A percentile compares a stretch with the other conserved stretches of the same genome.
Evolutionary conservation across 2,329 filamentous ascomycete species (phyloP).

Genomic region (Escovopsis sp.): DNA sequence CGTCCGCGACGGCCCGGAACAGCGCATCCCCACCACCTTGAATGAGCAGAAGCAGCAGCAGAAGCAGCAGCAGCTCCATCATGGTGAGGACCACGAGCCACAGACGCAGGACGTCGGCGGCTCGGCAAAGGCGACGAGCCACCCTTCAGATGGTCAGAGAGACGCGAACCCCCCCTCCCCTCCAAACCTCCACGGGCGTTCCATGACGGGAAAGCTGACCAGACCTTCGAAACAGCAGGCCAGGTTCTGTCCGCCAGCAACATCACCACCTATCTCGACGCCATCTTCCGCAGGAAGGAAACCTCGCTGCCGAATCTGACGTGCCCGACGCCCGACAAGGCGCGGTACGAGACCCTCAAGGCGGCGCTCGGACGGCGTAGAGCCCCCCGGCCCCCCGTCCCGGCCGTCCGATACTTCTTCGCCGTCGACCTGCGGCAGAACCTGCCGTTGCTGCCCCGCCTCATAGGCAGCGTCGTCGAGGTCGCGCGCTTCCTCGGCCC

Average conservation of each 20-base stretch:
- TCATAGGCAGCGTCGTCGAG: constrained; percentile 33
- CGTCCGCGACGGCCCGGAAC: not conserved
- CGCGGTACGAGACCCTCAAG: constrained; percentile 7
- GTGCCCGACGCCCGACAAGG: constrained; percentile 11
- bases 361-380: no score
- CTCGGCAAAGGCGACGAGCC: no score
- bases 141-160: no score
- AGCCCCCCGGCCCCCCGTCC: no score
- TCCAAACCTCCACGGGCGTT: no score
- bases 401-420: no score
- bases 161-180: no score
- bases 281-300: constrained; percentile 12
- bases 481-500: constrained; percentile 34
- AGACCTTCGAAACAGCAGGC: not conserved
- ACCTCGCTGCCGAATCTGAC: constrained; percentile 8
- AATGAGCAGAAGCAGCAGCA: not conserved
- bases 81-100: not conserved
- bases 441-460: constrained; percentile 26
- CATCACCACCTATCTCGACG: constrained; percentile 11
- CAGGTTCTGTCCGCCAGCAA: constrained; percentile 2
- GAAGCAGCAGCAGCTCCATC: no score
- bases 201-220: constrained; percentile 27
- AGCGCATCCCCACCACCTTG: no score
- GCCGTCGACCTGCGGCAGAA: constrained; percentile 34
- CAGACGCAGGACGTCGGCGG: not conserved